phyloP scores from a whole-genome alignment of 2,329 filamentous ascomycete genomes.

The Fusarium nygamai region DNA sequence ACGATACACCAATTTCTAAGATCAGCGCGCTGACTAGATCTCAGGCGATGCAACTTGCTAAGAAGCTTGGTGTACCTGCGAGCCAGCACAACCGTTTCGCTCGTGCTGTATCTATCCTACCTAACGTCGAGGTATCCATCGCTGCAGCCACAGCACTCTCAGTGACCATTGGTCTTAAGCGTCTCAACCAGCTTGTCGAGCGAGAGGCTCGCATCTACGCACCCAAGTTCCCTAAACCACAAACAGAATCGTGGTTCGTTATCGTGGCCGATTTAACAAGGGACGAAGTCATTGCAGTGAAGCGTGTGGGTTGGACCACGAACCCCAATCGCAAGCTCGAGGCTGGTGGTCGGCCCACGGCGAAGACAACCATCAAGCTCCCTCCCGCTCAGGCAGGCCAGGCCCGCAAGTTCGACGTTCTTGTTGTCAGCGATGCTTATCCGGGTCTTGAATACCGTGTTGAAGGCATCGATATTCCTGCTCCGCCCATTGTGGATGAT shows the following conservation, averaged over 20 bases:
- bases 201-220: constrained; percentile 82
- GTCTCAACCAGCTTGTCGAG: constrained; percentile 73
- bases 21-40: constrained; percentile 50
- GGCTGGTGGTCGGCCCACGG: constrained; percentile 59
- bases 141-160: constrained; percentile 69
- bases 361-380: constrained; percentile 68
- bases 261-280: constrained; percentile 72
- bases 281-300: constrained; percentile 86
- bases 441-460: constrained; percentile 72
- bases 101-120: constrained; percentile 73
- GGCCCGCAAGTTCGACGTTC: constrained; percentile 74
- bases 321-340: constrained; percentile 46
- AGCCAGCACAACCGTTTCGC: constrained; percentile 58
- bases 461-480: constrained; percentile 62
- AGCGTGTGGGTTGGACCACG: constrained; percentile 79
- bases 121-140: constrained; percentile 72
- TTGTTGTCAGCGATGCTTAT: constrained; percentile 88
- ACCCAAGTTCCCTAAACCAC: constrained; percentile 90
- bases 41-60: constrained; percentile 57
- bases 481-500: constrained; percentile 58
- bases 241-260: constrained; percentile 94
- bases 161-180: constrained; percentile 70
- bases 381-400: constrained; percentile 58
- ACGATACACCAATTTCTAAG: constrained; percentile 55
- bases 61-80: constrained; percentile 60